Evolutionary conservation across 306 rosid species (phyloP).

Genomic region (Vachellia pachyceras): DNA sequence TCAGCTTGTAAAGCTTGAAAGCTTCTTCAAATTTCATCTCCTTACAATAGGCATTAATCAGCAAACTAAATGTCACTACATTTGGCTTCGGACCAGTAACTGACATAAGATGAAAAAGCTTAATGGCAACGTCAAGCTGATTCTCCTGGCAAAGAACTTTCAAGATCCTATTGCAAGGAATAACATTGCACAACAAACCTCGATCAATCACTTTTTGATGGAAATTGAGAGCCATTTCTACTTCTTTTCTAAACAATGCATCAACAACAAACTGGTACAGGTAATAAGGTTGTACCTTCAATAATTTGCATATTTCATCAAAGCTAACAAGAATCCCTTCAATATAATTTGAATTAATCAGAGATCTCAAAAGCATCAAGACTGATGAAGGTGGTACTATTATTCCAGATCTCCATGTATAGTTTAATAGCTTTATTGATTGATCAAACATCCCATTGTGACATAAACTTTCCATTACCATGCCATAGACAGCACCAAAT

Average conservation of each 20-base stretch:
- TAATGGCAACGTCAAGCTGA: constrained; percentile 2
- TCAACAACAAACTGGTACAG: constrained; percentile 35
- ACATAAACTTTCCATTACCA: constrained; percentile 37
- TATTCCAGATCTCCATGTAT: constrained; percentile 20
- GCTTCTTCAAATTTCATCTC: constrained; percentile 39
- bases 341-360: constrained; percentile 32
- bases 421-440: constrained; percentile 23
- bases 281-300: constrained; percentile 12
- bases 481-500: constrained; percentile 20
- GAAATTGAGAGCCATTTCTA: constrained; percentile 30
- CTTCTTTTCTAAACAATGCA: constrained; percentile 23
- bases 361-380: constrained; percentile 5
- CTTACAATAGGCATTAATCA: constrained; percentile 37
- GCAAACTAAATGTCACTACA: constrained; percentile 38
- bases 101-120: constrained; percentile 18
- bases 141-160: constrained; percentile 10
- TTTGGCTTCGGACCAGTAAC: constrained; percentile 37
- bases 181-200: constrained; percentile 30
- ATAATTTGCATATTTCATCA: constrained; percentile 23
- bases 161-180: constrained; percentile 31
- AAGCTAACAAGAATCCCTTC: constrained; percentile 25
- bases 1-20: constrained; percentile 33
- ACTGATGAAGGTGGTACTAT: constrained; percentile 13
- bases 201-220: constrained; percentile 25
- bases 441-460: constrained; percentile 37